Percentiles rank a stretch among this genome's conserved stretches.
Conservation (phyloP, 169 alveolate species). For the Plasmodium inui region DNA sequence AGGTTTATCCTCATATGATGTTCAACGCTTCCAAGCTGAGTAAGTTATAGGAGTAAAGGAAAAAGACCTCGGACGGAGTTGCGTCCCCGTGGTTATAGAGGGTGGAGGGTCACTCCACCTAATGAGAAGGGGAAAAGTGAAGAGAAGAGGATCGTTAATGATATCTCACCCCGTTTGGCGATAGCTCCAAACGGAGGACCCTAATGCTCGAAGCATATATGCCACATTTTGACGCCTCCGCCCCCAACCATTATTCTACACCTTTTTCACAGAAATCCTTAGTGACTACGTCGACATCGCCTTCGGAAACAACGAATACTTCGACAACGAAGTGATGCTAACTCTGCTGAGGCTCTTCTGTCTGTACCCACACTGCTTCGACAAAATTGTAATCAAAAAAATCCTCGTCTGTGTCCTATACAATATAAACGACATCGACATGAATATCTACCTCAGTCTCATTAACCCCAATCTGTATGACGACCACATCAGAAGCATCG, state of each 20-base stretch:
- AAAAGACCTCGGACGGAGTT: background rate
- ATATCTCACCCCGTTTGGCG: background rate
- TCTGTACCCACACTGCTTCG: slow-evolving; percentile 68
- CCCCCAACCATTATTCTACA: too few species aligned
- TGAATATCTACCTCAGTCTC: slow-evolving; percentile 65
- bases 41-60: background rate
- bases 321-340: slow-evolving; percentile 71
- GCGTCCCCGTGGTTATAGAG: background rate
- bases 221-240: too few species aligned
- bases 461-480: slow-evolving; percentile 63
- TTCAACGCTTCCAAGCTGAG: slow-evolving; percentile 71
- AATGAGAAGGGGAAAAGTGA: background rate
- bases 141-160: background rate
- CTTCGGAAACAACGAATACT: slow-evolving; percentile 63
- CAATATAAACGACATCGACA: slow-evolving; percentile 53
- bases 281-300: slow-evolving; percentile 69
- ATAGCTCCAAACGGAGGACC: background rate
- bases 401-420: slow-evolving; percentile 59
- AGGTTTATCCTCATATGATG: slow-evolving; percentile 73
- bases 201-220: background rate
- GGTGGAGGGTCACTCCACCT: background rate
- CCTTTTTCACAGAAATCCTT: slow-evolving; percentile 49
- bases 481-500: slow-evolving; percentile 46
- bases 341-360: slow-evolving; percentile 63
- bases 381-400: slow-evolving; percentile 53